Evolutionary conservation across 2,329 filamentous ascomycete species (phyloP).

Genomic region (Cylindrodendrum hubeiense): DNA sequence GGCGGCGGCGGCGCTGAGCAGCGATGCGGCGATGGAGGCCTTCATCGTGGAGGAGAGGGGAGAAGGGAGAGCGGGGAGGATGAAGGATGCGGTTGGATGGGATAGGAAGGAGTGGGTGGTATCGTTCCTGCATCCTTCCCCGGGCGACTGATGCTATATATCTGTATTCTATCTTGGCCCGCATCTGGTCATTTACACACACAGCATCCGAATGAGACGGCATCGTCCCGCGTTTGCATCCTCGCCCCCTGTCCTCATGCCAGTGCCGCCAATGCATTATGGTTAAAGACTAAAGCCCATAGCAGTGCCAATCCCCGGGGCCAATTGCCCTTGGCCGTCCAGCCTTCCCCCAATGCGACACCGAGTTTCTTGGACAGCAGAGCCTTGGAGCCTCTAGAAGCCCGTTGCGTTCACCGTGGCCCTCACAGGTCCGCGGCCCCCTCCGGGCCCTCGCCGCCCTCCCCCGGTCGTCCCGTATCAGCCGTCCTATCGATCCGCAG

Average conservation of each 20-base stretch:
- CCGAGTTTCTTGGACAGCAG: background rate
- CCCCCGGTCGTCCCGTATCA: slow-evolving; percentile 11
- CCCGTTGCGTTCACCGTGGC: slow-evolving; percentile 7
- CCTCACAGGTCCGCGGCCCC: background rate
- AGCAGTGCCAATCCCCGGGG: slow-evolving; percentile 19
- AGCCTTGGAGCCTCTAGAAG: background rate
- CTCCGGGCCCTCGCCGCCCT: background rate
- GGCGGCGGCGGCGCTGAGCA: slow-evolving; percentile 37
- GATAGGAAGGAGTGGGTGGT: background rate
- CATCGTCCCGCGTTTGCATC: background rate
- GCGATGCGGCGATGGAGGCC: slow-evolving; percentile 44
- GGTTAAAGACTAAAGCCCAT: slow-evolving; percentile 17
- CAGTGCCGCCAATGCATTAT: background rate
- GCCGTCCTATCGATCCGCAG: slow-evolving; percentile 41
- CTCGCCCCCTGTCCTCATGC: background rate
- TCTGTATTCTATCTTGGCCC: slow-evolving; percentile 1
- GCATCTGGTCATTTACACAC: background rate
- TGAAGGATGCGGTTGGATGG: background rate
- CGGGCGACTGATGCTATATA: slow-evolving; percentile 5
- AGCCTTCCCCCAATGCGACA: slow-evolving; percentile 11
- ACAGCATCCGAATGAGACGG: background rate
- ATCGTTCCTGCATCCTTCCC: background rate
- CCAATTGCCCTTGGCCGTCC: background rate
- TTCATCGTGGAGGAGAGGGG: slow-evolving; percentile 45
- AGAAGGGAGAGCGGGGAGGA: background rate